Base-by-base conservation (phyloP, 768 basidiomycete genomes). In the Cubamyces sp. region DNA sequence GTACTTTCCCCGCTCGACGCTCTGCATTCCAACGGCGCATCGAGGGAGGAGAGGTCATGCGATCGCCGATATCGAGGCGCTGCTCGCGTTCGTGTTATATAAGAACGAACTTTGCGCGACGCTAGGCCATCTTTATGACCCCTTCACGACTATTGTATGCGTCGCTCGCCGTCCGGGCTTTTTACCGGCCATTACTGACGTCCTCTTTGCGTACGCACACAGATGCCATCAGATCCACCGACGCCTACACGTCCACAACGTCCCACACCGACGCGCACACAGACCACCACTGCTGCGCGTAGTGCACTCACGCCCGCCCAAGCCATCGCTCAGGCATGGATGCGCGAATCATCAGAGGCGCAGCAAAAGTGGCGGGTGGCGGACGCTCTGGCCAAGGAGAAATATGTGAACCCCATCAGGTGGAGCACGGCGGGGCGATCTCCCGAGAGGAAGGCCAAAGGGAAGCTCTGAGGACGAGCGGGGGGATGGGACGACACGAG, bases 261-360 rank as follows among this genome's bases (percentile, higher is more conserved):
- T 41, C 67, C 64, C 56, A 64, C 55, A 37, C 61, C 53, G 25
- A 58, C 55, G 40, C 63, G 63, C 61, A 54, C 70, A 45, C 49
- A 57, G 40, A 26, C 65, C 53, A 64, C 57, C 56, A 41, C 59
- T 55, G 34, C 49, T 54, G 46, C 64, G 23, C 61, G 65, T 41
- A 52, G 47, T 21, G 37, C 63, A 9, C 64, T 80, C 67, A 79
- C 85, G 12, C 84, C 85, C 40, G 83, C 84, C 4, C 83, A 86
- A 64, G 81, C 83, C 28, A 90, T 91, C 71, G 86, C 85, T 39
- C 83, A 86, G 43, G 85, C 85, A 56, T 90, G 89, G 89, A 82
- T 80, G 69, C 75, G 77, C 50, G 85, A 88, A 73, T 82, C 84
- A n/a, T 61, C 71, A 15, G 83, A 87, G 73, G 84, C 75, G 65